Evolutionary conservation across 2,329 filamentous ascomycete species (phyloP).

Genomic region (Calycina marina): DNA sequence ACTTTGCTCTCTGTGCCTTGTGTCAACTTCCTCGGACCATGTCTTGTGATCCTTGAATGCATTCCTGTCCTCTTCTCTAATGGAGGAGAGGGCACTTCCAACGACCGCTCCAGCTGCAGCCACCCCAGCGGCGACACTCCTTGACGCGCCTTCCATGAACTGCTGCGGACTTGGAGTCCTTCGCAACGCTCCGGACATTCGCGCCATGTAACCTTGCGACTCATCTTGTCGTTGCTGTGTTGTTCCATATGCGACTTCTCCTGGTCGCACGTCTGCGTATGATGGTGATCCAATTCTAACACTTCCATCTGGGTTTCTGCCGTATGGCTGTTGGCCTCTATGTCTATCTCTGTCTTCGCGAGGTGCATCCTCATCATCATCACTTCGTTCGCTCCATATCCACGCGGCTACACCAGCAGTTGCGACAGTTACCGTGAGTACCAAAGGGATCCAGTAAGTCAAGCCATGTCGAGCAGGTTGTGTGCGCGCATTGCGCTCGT

Average conservation of each 20-base stretch:
- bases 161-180: conserved; percentile 80
- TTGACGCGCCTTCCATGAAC: conserved; percentile 70
- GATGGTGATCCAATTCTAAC: conserved; percentile 25
- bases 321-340: conserved; percentile 7
- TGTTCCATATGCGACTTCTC: conserved; percentile 29
- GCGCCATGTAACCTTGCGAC: conserved; percentile 50
- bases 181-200: conserved; percentile 68
- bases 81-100: conserved; percentile 68
- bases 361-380: conserved; percentile 46
- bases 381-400: conserved; percentile 81
- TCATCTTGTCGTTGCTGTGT: conserved; percentile 27
- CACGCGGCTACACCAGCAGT: conserved; percentile 77
- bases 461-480: conserved; percentile 46
- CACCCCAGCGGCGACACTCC: conserved; percentile 66
- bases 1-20: conserved; percentile 36
- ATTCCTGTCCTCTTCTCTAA: conserved; percentile 68
- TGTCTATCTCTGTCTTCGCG: conserved; percentile 21
- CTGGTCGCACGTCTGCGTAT: conserved; percentile 25
- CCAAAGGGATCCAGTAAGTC: conserved; percentile 81
- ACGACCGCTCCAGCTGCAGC: conserved; percentile 72
- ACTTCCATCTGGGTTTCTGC: conserved; percentile 19
- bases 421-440: conserved; percentile 74
- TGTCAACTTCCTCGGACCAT: conserved; percentile 82
- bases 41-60: conserved; percentile 76
- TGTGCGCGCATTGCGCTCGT: conserved; percentile 27